phyloP scores from a whole-genome alignment of 352 stramenopile genomes.

The Phytophthora cajani region DNA sequence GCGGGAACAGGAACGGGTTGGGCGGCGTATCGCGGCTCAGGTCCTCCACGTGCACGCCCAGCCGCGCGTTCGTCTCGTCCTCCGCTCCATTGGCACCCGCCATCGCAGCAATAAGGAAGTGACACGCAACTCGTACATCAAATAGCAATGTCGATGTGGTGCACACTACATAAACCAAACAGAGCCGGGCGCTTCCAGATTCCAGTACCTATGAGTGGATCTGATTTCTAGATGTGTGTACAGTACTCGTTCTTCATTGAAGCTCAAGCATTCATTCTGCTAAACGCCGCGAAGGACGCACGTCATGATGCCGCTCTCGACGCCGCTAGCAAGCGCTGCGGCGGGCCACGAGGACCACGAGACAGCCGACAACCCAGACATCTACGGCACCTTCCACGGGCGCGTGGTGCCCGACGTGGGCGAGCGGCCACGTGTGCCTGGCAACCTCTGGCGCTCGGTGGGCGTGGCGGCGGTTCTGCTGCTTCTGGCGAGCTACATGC shows the following conservation, averaged over 20 bases:
- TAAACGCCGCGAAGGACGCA: constrained; percentile 9
- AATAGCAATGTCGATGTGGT: neutral
- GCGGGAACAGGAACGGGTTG: constrained; percentile 86
- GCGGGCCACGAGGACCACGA: neutral
- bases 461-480: constrained; percentile 25
- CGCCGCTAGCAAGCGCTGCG: constrained; percentile 8
- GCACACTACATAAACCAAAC: too few species aligned
- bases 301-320: constrained; percentile 30
- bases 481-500: constrained; percentile 27
- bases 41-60: constrained; percentile 67
- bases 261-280: constrained; percentile 4
- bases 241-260: neutral
- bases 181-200: neutral
- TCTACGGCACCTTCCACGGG: constrained; percentile 28
- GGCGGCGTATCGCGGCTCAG: constrained; percentile 63
- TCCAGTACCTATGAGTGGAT: neutral
- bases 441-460: constrained; percentile 23
- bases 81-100: constrained; percentile 23
- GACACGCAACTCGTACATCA: neutral
- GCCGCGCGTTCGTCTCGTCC: constrained; percentile 60
- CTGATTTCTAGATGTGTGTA: constrained; percentile 19
- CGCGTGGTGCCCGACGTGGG: constrained; percentile 17
- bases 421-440: constrained; percentile 3
- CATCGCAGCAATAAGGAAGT: neutral
- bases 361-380: constrained; percentile 14